A percentile compares a stretch with the other conserved stretches of the same genome.
These are phyloP conservation scores for Thermochaetoides thermophila DNA, from an alignment of 495 filamentous ascomycete species.

Conservation along the genomic window DNA sequence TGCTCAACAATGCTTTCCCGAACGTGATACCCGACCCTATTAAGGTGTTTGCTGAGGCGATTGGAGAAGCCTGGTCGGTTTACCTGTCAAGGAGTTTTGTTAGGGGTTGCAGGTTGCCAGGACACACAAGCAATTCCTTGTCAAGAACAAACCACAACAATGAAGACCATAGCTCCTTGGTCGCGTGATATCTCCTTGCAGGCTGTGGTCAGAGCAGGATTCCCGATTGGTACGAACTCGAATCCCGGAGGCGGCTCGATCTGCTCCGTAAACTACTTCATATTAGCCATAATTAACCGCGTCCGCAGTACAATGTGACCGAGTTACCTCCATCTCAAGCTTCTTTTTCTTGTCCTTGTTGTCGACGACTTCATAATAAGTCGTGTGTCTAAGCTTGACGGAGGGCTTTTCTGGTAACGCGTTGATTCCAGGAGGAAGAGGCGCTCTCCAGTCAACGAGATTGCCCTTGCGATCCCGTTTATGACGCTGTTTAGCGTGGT, in stretches of 20 bases:
- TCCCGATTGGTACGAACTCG: slow-evolving; percentile 69
- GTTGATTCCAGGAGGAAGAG: slow-evolving; percentile 17
- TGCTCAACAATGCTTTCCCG: slow-evolving; percentile 35
- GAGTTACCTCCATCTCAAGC: slow-evolving; percentile 33
- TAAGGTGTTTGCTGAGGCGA: slow-evolving; percentile 36
- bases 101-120: no score
- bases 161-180: slow-evolving; percentile 50
- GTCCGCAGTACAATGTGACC: no score
- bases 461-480: slow-evolving; percentile 17
- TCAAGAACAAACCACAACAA: slow-evolving; percentile 54
- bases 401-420: slow-evolving; percentile 17
- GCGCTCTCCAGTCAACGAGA: slow-evolving; percentile 17
- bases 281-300: no score
- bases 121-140: no score
- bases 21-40: slow-evolving; percentile 71
- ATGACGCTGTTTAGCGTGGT: slow-evolving; percentile 21
- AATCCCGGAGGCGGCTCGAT: slow-evolving; percentile 55
- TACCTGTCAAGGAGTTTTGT: slow-evolving; percentile 7
- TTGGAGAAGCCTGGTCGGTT: slow-evolving; percentile 1
- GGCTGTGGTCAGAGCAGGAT: slow-evolving; percentile 53
- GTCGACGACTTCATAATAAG: slow-evolving; percentile 39
- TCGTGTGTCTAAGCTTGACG: slow-evolving; percentile 33
- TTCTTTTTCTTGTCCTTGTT: slow-evolving; percentile 44
- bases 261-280: slow-evolving; percentile 31
- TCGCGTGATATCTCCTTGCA: slow-evolving; percentile 73